phyloP scores from a whole-genome alignment of 2,329 filamentous ascomycete genomes.

The Penicillium polonicum region DNA sequence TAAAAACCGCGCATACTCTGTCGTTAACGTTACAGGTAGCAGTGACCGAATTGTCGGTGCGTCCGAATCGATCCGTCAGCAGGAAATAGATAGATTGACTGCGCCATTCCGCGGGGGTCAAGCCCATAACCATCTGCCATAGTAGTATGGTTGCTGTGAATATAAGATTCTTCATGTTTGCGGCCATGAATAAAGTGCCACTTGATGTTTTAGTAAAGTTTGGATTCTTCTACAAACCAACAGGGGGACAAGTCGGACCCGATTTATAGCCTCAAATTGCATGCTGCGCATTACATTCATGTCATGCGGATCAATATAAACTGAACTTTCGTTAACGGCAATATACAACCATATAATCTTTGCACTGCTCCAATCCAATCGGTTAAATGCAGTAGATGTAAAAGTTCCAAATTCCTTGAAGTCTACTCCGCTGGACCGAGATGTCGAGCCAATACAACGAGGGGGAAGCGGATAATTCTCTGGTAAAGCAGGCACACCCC shows the following conservation, averaged over 20 bases:
- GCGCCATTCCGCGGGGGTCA: slow-evolving; percentile 40
- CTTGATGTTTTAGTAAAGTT: background rate
- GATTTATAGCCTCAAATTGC: slow-evolving; percentile 4
- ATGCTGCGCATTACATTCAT: background rate
- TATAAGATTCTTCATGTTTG: background rate
- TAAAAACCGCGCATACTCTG: slow-evolving; percentile 18
- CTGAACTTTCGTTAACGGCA: background rate
- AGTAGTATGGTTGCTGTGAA: slow-evolving; percentile 7
- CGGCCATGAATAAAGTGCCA: too few species aligned
- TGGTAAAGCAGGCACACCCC: background rate
- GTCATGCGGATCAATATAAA: background rate
- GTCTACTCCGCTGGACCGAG: background rate
- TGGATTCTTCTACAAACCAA: background rate
- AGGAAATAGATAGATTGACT: slow-evolving; percentile 48
- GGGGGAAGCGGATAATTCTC: background rate
- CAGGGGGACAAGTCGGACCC: background rate
- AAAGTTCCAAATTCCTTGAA: background rate
- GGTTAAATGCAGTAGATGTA: background rate
- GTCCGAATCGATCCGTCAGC: slow-evolving; percentile 46
- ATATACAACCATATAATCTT: background rate
- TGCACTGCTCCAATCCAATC: slow-evolving; percentile 1
- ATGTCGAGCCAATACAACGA: background rate
- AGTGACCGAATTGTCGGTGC: slow-evolving; percentile 39
- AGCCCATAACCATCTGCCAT: slow-evolving; percentile 21
- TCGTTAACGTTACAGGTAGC: slow-evolving; percentile 31